Base-by-base conservation (phyloP, 2,329 filamentous ascomycete species). In the Botrytis galanthina region DNA sequence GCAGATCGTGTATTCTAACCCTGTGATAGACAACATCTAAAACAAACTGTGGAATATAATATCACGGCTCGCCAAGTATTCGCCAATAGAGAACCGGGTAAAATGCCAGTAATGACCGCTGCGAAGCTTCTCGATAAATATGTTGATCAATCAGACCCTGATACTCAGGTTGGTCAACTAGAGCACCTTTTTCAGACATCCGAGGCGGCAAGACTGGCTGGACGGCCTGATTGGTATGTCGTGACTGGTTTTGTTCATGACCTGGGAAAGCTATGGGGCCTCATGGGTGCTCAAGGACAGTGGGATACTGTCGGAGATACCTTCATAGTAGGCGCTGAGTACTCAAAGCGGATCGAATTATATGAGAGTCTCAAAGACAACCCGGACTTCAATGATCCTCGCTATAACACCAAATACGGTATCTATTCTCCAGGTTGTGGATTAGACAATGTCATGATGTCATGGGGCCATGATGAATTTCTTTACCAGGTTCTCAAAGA, bases 261-360 rank as follows among this genome's bases (percentile, higher is more conserved):
- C 80, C 86, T 94, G 1, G 92, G 92, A 82, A 95, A 94, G 84
- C 87, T 95, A 18, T 88, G 94, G 76, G 93, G 91, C 85, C 93
- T 94, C 84, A 92, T 92, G 84, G 92, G 89, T 75, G 93, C 92
- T n/a, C 85, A 91, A 79, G 94, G 94, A 70, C 94, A 97, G 84
- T 97, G 94, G 94, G 94, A 97, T 80, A 94, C 97, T 4, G 94
- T 97, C 39, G 94, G 94, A 73, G 92, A 95, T 82, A 94, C 92
- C 0, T 94, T 95, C 83, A 91, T 92, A 63, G 91, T 94, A 60
- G 92, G 92, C 78, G 93, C 91, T 82, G 88, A 87, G 75, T 94
- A 93, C 80, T 91, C 93, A 80, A 84, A 90, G 74, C 86, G 87
- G 77, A 95, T 95, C 85, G 92, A 97, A 84, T 94, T 95, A 83